These are phyloP conservation scores for Borealophlyctis nickersoniae DNA, from an alignment of 192 early-diverging fungal species.

Conservation along the genomic window DNA sequence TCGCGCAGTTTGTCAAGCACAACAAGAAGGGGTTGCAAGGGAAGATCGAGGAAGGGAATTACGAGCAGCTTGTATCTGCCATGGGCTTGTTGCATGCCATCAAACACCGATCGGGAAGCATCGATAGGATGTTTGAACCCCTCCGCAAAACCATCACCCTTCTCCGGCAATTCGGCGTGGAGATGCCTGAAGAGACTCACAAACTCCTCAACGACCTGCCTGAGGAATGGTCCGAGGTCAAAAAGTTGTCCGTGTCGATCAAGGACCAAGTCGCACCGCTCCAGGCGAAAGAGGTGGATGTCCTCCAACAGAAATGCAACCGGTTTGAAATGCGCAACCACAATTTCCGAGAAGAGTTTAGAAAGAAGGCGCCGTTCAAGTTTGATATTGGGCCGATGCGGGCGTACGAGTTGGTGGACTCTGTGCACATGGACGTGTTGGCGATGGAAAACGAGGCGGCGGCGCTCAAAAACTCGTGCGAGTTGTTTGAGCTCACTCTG, in stretches of 20 bases:
- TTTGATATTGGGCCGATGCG: constrained; percentile 51
- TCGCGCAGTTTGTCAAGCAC: constrained; percentile 53
- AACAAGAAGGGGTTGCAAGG: constrained; percentile 54
- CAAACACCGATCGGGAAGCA: constrained; percentile 52
- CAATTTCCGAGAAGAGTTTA: constrained; percentile 63
- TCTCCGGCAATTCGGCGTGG: constrained; percentile 59
- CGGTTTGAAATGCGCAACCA: constrained; percentile 62
- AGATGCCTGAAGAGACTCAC: constrained; percentile 64
- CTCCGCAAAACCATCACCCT: constrained; percentile 63
- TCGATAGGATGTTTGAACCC: constrained; percentile 64
- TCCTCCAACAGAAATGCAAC: constrained; percentile 68
- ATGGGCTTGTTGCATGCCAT: constrained; percentile 65
- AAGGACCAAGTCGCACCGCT: constrained; percentile 64
- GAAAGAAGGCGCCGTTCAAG: constrained; percentile 69
- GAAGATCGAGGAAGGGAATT: constrained; percentile 64
- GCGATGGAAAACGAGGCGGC: constrained; percentile 59
- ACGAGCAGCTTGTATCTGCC: constrained; percentile 49
- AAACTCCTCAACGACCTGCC: constrained; percentile 64
- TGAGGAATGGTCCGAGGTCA: constrained; percentile 65
- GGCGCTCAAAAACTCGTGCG: constrained; percentile 55
- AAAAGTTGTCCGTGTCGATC: constrained; percentile 57
- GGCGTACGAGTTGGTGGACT: constrained; percentile 54
- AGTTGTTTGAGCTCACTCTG: constrained; percentile 63
- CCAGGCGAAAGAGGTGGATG: constrained; percentile 63
- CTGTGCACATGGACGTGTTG: constrained; percentile 50